Evolutionary conservation across 1,139 yeast species (phyloP).

Genomic region (Hanseniaspora gamundiae): DNA sequence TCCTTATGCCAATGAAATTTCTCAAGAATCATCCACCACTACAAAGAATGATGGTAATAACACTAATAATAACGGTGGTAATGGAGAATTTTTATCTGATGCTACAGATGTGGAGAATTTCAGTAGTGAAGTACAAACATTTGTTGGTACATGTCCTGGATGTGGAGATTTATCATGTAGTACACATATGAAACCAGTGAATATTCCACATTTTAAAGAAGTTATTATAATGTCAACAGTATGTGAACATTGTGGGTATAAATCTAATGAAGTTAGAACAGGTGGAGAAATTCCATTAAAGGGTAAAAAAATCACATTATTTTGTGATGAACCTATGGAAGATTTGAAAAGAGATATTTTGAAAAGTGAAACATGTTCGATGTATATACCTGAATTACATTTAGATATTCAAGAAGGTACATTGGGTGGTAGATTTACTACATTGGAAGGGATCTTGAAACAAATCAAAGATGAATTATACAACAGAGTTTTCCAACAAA

Average conservation of each 20-base stretch:
- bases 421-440: constrained; percentile 94
- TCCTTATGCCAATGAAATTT: constrained; percentile 21
- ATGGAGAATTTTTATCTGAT: constrained; percentile 45
- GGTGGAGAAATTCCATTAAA: constrained; percentile 91
- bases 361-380: constrained; percentile 87
- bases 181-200: constrained; percentile 93
- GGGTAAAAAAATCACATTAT: constrained; percentile 65
- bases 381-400: constrained; percentile 74
- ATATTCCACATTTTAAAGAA: constrained; percentile 96
- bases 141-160: constrained; percentile 84
- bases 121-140: constrained; percentile 82
- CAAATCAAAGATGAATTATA: constrained; percentile 89
- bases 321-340: constrained; percentile 70
- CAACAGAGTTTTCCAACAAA: constrained; percentile 69
- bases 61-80: neutral
- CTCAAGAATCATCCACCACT: constrained; percentile 9
- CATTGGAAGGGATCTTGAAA: constrained; percentile 80
- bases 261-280: constrained; percentile 94
- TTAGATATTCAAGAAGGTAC: constrained; percentile 95
- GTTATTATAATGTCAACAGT: constrained; percentile 93
- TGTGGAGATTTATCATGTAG: constrained; percentile 63
- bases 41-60: no score
- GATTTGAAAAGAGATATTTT: constrained; percentile 91
- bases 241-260: constrained; percentile 89
- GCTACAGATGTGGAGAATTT: constrained; percentile 75